Base-by-base conservation (phyloP, 495 filamentous ascomycete species). In the Aspergillus funiculosus region DNA sequence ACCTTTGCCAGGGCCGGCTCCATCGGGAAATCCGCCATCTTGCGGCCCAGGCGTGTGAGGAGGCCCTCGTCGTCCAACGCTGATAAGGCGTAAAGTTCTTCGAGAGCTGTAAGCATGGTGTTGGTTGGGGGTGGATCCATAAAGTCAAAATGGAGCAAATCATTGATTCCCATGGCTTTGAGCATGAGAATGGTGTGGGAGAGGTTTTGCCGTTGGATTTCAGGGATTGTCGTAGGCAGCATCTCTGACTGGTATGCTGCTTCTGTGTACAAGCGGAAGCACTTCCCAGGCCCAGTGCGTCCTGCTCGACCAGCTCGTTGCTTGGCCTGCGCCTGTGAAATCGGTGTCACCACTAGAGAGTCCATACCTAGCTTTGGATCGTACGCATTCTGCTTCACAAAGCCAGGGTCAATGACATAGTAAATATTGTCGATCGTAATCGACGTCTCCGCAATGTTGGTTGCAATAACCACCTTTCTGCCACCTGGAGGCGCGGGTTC, bases 151-250 rank as follows among this genome's bases (percentile, higher is more conserved):
- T 94, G 88, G 8, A 99, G 78, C 3, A 99, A 73, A 56, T 99
- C 92, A 54, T 97, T 96, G 60, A 99, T 97, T 3, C 92, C 92
- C 91, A 97, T 97, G 1, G 92, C 92, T 63, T 99, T 99, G 22
- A 99, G 76, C 89, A 97, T 95, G 20, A 99, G 80, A 64, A 99
- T 97, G 2, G 92, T 96, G 44, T 83, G 78, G 0, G 86, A 84
- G n/a, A 99, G 65, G 55, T 97, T 97, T 60, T 95, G 89, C 6
- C 92, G 79, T 57, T 99, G 92, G 38, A 99, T 99, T 56, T 97
- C 94, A 7, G 92, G 92, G 43, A 97, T 89, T 0, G 88, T 87
- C 0, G 89, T 95, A 0, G 92, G 94, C 28, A 97, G 71, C 91
- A 99, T 96, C 67, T 99, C 92, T 4, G 84, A 91, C 53, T 96